Evolutionary conservation across 176 grass and related monocot genomes (phyloP).

Genomic region (Typha latifolia): DNA sequence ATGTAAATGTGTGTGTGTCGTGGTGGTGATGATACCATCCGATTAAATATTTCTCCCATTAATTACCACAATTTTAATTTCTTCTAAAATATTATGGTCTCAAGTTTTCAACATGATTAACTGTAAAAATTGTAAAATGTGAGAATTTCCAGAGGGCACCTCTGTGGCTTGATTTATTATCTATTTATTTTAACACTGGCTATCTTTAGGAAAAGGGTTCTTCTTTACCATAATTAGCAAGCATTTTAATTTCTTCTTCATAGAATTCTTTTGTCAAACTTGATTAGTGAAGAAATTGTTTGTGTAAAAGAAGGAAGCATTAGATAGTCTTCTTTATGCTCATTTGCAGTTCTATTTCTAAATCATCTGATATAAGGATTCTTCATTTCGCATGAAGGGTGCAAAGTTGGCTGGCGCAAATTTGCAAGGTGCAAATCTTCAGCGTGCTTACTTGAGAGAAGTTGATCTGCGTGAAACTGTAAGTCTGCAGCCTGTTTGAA

Average conservation of each 20-base stretch:
- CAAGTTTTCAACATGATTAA: too few species aligned
- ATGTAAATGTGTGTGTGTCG: too few species aligned
- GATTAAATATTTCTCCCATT: too few species aligned
- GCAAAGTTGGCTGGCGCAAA: conserved; percentile 76
- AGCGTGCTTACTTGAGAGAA: conserved; percentile 85
- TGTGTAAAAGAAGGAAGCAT: conserved; percentile 1
- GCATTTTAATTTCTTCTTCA: not conserved
- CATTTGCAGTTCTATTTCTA: not conserved
- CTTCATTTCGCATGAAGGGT: conserved; percentile 42
- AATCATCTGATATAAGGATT: conserved; percentile 2
- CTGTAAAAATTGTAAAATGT: too few species aligned
- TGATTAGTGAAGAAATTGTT: not conserved
- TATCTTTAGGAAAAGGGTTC: too few species aligned
- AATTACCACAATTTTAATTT: too few species aligned
- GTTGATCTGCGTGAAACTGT: conserved; percentile 93
- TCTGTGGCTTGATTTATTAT: too few species aligned
- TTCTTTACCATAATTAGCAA: too few species aligned
- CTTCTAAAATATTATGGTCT: too few species aligned
- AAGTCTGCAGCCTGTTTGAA: conserved; percentile 8
- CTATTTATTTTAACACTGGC: too few species aligned
- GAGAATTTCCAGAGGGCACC: too few species aligned
- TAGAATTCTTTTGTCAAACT: not conserved
- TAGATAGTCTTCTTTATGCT: not conserved
- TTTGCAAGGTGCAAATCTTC: conserved; percentile 87
- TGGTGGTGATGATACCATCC: too few species aligned